Conservation (phyloP, 2,329 filamentous ascomycete genomes). For the Alternaria dauci region DNA sequence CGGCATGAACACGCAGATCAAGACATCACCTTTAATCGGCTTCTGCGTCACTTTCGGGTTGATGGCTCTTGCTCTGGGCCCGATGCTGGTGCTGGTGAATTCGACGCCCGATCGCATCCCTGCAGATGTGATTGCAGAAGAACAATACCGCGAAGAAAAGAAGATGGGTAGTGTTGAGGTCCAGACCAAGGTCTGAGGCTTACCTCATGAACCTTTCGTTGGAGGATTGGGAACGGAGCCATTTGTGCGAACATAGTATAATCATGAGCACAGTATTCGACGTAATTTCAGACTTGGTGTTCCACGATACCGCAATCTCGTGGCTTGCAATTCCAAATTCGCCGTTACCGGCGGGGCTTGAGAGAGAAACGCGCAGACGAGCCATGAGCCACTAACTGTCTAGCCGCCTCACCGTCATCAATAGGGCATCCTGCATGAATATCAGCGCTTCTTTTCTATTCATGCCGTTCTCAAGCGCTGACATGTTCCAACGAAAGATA, state of each 20-base stretch:
- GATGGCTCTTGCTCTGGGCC: conserved; percentile 41
- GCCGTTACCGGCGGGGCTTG: neutral
- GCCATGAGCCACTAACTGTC: neutral
- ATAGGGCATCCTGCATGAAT: neutral
- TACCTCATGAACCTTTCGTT: neutral
- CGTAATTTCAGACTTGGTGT: neutral
- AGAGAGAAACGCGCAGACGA: neutral
- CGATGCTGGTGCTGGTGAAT: conserved; percentile 45
- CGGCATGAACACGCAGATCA: conserved; percentile 43
- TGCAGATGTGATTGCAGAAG: conserved; percentile 42
- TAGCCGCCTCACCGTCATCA: neutral
- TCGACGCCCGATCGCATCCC: conserved; percentile 44
- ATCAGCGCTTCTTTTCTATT: neutral
- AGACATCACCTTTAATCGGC: conserved; percentile 37
- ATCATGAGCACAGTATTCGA: neutral
- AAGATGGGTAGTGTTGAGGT: conserved; percentile 26
- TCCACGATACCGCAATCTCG: neutral
- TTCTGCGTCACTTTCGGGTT: conserved; percentile 46
- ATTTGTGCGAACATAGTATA: neutral
- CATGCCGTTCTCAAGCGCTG: neutral
- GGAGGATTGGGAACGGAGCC: neutral
- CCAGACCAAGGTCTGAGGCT: conserved; percentile 21
- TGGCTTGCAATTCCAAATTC: neutral
- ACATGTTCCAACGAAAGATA: neutral
- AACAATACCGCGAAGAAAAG: conserved; percentile 24